Evolutionary conservation across 139 green algal species (phyloP), one percentile per base, ranked within the genome.

Genomic region (Chlamydomonas schloesseri): DNA sequence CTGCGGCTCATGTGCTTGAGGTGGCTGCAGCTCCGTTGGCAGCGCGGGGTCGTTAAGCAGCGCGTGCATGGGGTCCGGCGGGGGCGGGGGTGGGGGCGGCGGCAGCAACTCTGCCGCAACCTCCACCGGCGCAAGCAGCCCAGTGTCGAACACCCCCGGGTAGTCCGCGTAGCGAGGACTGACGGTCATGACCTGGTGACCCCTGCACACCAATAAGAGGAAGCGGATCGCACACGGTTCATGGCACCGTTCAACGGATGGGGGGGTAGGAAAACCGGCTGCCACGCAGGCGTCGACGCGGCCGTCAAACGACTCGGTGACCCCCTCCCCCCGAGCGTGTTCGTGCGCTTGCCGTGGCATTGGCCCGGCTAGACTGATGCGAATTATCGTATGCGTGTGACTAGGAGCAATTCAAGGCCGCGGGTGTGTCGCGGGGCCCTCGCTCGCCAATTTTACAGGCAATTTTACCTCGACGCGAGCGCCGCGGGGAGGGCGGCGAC

Each of bases 141-240:
- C 95, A 6, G 92, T 95, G 86, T 95, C 82, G 28, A 86, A 53
- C 2, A 89, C 83, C 34, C 95, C 94, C 0, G 36, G 23, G 83
- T 97, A 97, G 3, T 84, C 42, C 3, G 64, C 47, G 57, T 98
- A 98, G 15, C 88, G 73, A 0, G 96, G 96, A 28, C 93, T 90
- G 0, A 98, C 94, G 0, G 94, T 98, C 92, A 98, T 97, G 18
- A 98, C 96, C 5, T 79, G 81, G 69, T 96, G 94, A 3, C 94
- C 95, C 34, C 94, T 97, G 90, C 70, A 88, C 3, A 23, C 18
- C 1, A 9, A 31, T 24, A 76, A 23, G 31, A 55, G 9, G 36
- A 5, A 33, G 23, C 10, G 70, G n/a, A n/a, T n/a, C n/a, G n/a
- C n/a, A n/a, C 8, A 1, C 42, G 42, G 42, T 5, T 50, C 42